Base-by-base conservation (phyloP, 202 grass and related monocot genomes). In the Brachypodium distachyon region DNA sequence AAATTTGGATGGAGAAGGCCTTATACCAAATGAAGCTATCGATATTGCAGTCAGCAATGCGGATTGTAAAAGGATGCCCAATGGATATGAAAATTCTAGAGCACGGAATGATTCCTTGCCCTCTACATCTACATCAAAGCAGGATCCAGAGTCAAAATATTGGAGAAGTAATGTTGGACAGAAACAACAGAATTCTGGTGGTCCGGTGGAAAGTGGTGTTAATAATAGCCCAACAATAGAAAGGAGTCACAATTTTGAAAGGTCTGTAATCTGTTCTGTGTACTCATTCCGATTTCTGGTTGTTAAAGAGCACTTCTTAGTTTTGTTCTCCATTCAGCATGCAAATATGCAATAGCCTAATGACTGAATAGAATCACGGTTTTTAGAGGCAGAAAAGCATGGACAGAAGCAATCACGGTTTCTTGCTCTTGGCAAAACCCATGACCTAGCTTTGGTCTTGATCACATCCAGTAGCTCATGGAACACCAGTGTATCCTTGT, bases 51-150 rank as follows among this genome's bases (percentile, higher is more conserved):
- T 79, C 54, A 72, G 42, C 4, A 77, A 82, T 28, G 47, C 84
- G 47, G 77, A 81, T 50, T 84, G 68, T 87, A 81, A 81, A 67
- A 88, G 65, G 59, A 81, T 49, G 60, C 41, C 56, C 48, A 59
- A 87, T 78, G 74, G 78, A 63, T 48, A 70, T 60, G 75, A 85
- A 65, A 90, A 72, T 16, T 66, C 62, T 64, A 86, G 66, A 84
- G 75, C 73, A 56, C 83, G 80, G 74, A 85, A 90, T 81, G 78
- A 90, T 87, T 93, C 74, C 31, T 64, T 69, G 19, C 81, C 87
- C 46, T 84, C 89, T 69, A 90, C 87, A 72, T 91, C 89, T 69
- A 90, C 87, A 72, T 91, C 89, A 74, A 99, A 91, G 29, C 81
- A 84, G 47, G 77, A 83, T 51, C 42, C 68, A 65, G 89, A 91